Evolutionary conservation across 169 alveolate genomes (phyloP), one percentile per base, ranked within the genome.

Genomic region (Ichthyophthirius multifiliis): DNA sequence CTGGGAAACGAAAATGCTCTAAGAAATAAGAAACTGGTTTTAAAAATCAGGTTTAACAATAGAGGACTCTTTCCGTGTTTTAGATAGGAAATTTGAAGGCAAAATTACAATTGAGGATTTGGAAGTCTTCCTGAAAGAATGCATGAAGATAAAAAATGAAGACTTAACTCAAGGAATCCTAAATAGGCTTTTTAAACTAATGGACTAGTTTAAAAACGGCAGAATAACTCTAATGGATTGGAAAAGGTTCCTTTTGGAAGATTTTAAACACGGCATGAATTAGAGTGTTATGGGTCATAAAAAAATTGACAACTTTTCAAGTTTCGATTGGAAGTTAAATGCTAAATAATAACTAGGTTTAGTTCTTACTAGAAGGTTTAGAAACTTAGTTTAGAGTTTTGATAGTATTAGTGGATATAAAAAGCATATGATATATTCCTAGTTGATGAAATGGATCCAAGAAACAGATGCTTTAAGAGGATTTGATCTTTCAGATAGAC

Each of bases 301-400:
- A 71, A 62, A n/a, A 20, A 67, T 87, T 18, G 88, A 75, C 16
- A 39, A 77, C 16, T 18, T 67, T 27, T 77, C 83, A 13, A 79
- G 89, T 0, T 83, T 82, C 47, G 94, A 89, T 55, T 92, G 96
- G 95, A 87, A 88, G 63, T 47, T 76, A 16, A 47, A 87, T 35
- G 93, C 96, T 3, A 83, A 84, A 45, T 84, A 92, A 74, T 64
- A 85, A 44, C 76, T 92, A n/a, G 95, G 95, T 3, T 41, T 92
- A 13, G 80, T 85, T 0, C 18, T 89, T 3, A 87, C 91, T n/a
- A 78, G 87, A 62, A 64, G 82, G 35, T 89, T 65, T 65, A 73
- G 63, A 5, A 65, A 75, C 10, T 32, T 83, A 34, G 55, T 47
- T 13, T 86, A 82, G 9, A 41, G 84, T 31, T 90, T 90, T 76